Percentiles rank a stretch among this genome's conserved stretches.
Conservation (phyloP, 257 asterid species). For the Verbena officinalis region DNA sequence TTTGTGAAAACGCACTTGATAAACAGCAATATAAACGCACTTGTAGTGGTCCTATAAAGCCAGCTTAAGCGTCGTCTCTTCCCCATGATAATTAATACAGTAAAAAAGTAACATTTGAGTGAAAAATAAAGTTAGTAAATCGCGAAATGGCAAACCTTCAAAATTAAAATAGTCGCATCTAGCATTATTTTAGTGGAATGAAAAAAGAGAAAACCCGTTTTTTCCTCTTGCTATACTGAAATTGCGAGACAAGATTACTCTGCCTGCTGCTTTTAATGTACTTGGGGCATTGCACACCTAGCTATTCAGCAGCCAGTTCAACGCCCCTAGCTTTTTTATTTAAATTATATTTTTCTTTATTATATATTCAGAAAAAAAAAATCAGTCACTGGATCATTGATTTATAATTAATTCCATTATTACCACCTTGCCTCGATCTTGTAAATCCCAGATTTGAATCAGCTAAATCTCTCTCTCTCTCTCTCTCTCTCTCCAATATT, state of each 20-base stretch:
- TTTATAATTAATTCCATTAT: conserved; percentile 31
- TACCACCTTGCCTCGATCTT: conserved; percentile 51
- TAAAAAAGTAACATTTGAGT: not conserved
- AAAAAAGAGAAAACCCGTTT: not conserved
- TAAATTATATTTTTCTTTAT: not conserved
- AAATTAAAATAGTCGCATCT: not conserved
- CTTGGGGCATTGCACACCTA: conserved; percentile 20
- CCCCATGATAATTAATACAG: not conserved
- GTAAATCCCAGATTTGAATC: conserved; percentile 43
- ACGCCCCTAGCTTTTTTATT: not conserved
- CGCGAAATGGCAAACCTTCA: conserved; percentile 9
- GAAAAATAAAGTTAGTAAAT: not conserved
- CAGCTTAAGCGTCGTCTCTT: not conserved
- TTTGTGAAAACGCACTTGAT: no score
- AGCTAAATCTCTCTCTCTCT: conserved; percentile 33
- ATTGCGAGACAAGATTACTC: conserved; percentile 30
- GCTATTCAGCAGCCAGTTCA: conserved; percentile 26
- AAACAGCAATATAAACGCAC: no score
- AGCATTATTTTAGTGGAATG: not conserved
- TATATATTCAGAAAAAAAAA: not conserved
- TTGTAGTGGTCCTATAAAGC: conserved; percentile 13
- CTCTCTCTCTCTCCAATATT: conserved; percentile 24
- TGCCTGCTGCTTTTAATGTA: conserved; percentile 36
- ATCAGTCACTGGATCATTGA: conserved; percentile 22
- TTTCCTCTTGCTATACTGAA: conserved; percentile 13